A percentile compares a stretch with the other conserved stretches of the same genome.
These are phyloP conservation scores for Neurospora sp. DNA, from an alignment of 495 filamentous ascomycete species.

Conservation along the genomic window DNA sequence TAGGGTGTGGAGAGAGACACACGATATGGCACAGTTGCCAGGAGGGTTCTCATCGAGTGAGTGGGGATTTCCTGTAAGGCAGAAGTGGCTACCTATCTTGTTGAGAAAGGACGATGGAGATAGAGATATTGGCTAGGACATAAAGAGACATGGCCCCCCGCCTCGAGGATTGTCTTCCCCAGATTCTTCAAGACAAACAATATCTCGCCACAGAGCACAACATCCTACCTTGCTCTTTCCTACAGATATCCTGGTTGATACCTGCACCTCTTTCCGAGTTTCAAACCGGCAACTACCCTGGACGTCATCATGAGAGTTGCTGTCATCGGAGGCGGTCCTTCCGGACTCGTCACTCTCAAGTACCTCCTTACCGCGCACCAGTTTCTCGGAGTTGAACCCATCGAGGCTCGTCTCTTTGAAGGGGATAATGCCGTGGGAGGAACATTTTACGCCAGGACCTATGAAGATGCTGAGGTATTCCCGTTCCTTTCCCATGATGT, in stretches of 20 bases:
- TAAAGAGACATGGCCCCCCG: background rate
- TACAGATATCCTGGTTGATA: background rate
- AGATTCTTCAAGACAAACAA: background rate
- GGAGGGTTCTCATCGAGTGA: background rate
- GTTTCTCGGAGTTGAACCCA: slow-evolving; percentile 16
- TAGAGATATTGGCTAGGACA: background rate
- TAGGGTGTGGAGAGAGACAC: background rate
- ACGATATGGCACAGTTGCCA: background rate
- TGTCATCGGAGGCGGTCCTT: slow-evolving; percentile 35
- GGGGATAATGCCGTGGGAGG: slow-evolving; percentile 17
- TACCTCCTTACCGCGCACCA: slow-evolving; percentile 27
- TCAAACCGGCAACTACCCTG: background rate
- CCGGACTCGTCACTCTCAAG: slow-evolving; percentile 36
- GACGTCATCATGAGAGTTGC: slow-evolving; percentile 18
- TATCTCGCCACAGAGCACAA: background rate
- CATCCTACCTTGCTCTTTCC: background rate
- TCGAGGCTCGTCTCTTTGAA: slow-evolving; percentile 26
- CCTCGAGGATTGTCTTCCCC: background rate
- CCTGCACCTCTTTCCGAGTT: background rate
- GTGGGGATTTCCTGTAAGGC: background rate
- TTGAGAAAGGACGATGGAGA: background rate
- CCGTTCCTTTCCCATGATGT: background rate
- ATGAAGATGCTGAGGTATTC: slow-evolving; percentile 26
- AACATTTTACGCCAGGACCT: slow-evolving; percentile 21
- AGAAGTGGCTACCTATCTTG: background rate